Evolutionary conservation across 208 protist genomes (phyloP).

Genomic region (Trypanosoma congolense): DNA sequence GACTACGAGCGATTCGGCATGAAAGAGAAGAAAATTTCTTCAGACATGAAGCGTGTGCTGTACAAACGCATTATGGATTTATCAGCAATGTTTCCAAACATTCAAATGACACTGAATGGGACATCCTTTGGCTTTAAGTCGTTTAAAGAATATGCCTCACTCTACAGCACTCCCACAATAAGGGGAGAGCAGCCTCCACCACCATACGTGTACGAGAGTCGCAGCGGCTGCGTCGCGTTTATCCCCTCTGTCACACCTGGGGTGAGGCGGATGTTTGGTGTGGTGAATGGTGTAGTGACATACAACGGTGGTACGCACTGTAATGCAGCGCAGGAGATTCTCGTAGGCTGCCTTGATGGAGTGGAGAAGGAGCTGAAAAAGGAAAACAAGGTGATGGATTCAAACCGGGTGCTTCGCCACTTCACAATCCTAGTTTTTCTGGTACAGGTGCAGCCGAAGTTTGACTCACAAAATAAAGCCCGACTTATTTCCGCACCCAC

Average conservation of each 20-base stretch:
- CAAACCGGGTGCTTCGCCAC: slow-evolving; percentile 94
- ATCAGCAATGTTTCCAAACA: slow-evolving; percentile 84
- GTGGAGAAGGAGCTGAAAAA: slow-evolving; percentile 68
- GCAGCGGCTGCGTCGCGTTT: slow-evolving; percentile 64
- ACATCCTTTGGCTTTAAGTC: slow-evolving; percentile 87
- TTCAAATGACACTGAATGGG: slow-evolving; percentile 96
- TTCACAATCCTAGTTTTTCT: slow-evolving; percentile 98
- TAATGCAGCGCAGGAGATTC: slow-evolving; percentile 90
- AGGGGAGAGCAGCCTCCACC: slow-evolving; percentile 45
- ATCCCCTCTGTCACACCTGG: slow-evolving; percentile 86
- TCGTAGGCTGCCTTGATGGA: slow-evolving; percentile 63
- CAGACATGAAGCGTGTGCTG: slow-evolving; percentile 84
- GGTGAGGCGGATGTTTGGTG: slow-evolving; percentile 93
- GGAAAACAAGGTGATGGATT: slow-evolving; percentile 87
- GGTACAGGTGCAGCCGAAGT: slow-evolving; percentile 98
- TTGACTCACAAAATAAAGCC: slow-evolving; percentile 99
- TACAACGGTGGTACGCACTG: slow-evolving; percentile 98
- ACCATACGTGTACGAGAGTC: slow-evolving; percentile 73
- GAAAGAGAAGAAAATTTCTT: slow-evolving; percentile 56
- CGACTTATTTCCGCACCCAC: slow-evolving; percentile 89
- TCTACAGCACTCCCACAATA: slow-evolving; percentile 59
- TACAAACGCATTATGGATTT: slow-evolving; percentile 92
- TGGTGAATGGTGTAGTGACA: slow-evolving; percentile 99
- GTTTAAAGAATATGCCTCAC: slow-evolving; percentile 96
- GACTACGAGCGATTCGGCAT: slow-evolving; percentile 86